A percentile compares a stretch with the other conserved stretches of the same genome.
These are phyloP conservation scores for Paraphoma sp. DNA, from an alignment of 2,329 filamentous ascomycete species.

Conservation along the genomic window DNA sequence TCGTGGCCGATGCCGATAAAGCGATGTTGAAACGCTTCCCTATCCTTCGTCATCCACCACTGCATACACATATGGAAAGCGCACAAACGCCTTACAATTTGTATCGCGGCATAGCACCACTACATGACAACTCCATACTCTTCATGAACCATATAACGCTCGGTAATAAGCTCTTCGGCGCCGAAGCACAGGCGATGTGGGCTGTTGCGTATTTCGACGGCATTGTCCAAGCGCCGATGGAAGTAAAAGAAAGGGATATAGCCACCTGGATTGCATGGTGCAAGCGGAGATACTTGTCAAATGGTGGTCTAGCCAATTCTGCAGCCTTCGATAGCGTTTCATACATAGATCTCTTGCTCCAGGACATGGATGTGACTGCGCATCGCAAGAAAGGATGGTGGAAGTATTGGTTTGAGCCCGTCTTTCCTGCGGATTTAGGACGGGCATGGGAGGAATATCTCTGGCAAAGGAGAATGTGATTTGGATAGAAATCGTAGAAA, in stretches of 20 bases:
- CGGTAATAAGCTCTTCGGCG: slow-evolving; percentile 15
- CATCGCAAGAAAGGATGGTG: slow-evolving; percentile 8
- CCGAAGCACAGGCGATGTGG: slow-evolving; percentile 25
- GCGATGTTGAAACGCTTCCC: slow-evolving; percentile 3
- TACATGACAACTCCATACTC: slow-evolving; percentile 19
- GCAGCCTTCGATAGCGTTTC: slow-evolving; percentile 11
- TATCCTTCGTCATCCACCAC: slow-evolving; percentile 18
- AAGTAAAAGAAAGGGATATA: slow-evolving; percentile 11
- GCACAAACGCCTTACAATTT: slow-evolving; percentile 21
- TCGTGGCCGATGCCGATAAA: slow-evolving; percentile 13
- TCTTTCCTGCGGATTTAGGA: slow-evolving; percentile 10
- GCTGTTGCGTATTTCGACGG: slow-evolving; percentile 18
- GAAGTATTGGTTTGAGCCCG: slow-evolving; percentile 7
- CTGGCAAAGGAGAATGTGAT: neutral
- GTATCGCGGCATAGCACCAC: slow-evolving; percentile 16
- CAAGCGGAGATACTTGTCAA: slow-evolving; percentile 38
- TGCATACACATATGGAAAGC: slow-evolving; percentile 2
- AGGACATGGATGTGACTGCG: slow-evolving; percentile 4
- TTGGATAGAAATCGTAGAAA: neutral
- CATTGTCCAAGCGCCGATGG: slow-evolving; percentile 5
- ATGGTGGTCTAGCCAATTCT: slow-evolving; percentile 55
- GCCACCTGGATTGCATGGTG: slow-evolving; percentile 7
- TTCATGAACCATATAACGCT: slow-evolving; percentile 21
- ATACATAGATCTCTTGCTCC: slow-evolving; percentile 1
- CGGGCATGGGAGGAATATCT: slow-evolving; percentile 11